phyloP scores from a whole-genome alignment of 257 asterid genomes.

The Scutellaria barbata region DNA sequence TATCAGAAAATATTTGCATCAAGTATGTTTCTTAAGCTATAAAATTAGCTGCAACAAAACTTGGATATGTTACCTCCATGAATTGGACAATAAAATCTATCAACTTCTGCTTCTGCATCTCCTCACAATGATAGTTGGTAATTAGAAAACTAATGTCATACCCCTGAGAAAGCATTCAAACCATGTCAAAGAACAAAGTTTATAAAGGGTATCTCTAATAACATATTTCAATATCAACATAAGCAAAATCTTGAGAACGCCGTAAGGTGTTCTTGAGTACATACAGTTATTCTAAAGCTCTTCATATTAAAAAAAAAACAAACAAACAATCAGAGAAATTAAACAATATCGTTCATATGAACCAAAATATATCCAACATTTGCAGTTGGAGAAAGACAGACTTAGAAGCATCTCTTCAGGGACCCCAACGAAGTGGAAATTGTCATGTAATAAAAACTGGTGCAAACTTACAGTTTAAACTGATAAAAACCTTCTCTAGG shows the following conservation, averaged over 20 bases:
- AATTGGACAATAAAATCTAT: conserved; percentile 96
- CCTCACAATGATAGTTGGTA: conserved; percentile 95
- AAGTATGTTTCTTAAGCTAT: background rate
- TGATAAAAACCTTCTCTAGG: background rate
- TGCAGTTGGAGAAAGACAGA: background rate
- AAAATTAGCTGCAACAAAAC: conserved; percentile 16
- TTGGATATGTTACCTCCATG: conserved; percentile 79
- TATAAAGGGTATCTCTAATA: conserved; percentile 2
- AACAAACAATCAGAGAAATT: background rate
- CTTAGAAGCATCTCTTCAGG: background rate
- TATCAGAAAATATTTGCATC: background rate
- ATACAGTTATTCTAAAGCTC: conserved; percentile 16
- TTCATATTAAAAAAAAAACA: background rate
- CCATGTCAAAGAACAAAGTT: conserved; percentile 3
- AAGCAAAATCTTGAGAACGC: conserved; percentile 19
- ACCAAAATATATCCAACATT: background rate
- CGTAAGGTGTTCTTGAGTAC: conserved; percentile 12
- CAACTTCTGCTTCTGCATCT: conserved; percentile 96
- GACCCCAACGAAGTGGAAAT: background rate
- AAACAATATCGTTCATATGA: conserved; percentile 7
- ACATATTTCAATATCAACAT: background rate
- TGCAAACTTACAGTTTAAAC: background rate
- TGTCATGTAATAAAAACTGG: background rate
- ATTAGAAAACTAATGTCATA: conserved; percentile 97
- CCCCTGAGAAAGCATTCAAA: conserved; percentile 73